Evolutionary conservation across 257 asterid genomes (phyloP).

Genomic region (Rubia yunnanensis): DNA sequence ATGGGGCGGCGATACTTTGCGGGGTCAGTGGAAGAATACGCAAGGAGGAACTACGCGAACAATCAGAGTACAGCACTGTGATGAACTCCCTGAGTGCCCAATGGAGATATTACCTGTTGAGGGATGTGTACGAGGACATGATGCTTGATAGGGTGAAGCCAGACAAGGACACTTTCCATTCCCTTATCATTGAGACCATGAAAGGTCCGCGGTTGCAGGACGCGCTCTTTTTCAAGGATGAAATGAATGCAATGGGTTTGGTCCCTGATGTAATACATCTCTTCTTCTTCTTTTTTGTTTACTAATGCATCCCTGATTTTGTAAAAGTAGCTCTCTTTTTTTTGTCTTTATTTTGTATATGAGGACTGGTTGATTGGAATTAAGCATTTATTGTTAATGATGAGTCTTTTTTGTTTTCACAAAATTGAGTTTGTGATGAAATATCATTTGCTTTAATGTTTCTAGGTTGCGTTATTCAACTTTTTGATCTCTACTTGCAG

Average conservation of each 20-base stretch:
- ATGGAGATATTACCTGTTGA: conserved; percentile 70
- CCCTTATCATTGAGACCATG: conserved; percentile 85
- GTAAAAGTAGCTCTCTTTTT: background rate
- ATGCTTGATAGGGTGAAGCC: conserved; percentile 98
- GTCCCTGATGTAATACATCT: conserved; percentile 66
- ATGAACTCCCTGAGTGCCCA: conserved; percentile 58
- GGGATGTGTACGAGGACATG: conserved; percentile 98
- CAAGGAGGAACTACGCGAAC: conserved; percentile 69
- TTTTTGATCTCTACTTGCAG: conserved; percentile 89
- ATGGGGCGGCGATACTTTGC: conserved; percentile 58
- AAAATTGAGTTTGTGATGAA: background rate
- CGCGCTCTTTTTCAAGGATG: conserved; percentile 74
- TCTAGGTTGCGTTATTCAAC: conserved; percentile 75
- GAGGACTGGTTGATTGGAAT: too few relatives aligned
- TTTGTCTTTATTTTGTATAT: too few relatives aligned
- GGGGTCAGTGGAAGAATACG: conserved; percentile 54
- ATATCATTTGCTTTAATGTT: conserved; percentile 3
- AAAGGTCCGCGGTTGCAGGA: conserved; percentile 86
- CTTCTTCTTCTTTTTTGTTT: background rate
- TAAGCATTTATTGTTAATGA: background rate
- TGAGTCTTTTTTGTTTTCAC: background rate
- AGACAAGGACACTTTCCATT: conserved; percentile 86
- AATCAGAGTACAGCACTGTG: conserved; percentile 75
- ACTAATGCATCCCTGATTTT: background rate
- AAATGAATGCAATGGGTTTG: conserved; percentile 87